phyloP scores from a whole-genome alignment of 208 protist genomes.

The Trypanosoma boissoni region DNA sequence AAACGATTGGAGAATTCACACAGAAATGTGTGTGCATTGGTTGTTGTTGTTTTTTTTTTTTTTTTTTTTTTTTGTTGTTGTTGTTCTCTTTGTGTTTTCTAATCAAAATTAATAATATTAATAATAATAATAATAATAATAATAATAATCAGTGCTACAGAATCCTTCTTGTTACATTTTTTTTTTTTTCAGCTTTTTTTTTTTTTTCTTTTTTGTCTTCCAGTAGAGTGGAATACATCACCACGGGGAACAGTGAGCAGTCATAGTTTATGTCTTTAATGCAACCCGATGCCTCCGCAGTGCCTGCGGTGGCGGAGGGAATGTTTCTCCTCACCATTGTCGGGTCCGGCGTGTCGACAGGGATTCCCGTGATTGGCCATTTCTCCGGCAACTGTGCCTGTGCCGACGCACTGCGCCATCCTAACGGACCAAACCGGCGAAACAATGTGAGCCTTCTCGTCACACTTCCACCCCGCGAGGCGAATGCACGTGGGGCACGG shows the following conservation, averaged over 20 bases:
- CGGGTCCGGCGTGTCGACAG: slow-evolving; percentile 80
- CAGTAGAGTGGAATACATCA: background rate
- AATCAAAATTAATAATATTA: too few relatives aligned
- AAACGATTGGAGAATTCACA: too few relatives aligned
- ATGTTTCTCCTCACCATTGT: slow-evolving; percentile 63
- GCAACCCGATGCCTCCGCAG: too few relatives aligned
- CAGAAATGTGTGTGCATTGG: background rate
- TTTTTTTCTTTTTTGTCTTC: slow-evolving; percentile 6
- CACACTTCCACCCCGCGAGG: slow-evolving; percentile 31
- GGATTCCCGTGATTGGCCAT: slow-evolving; percentile 84
- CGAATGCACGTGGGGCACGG: slow-evolving; percentile 36
- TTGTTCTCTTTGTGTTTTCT: background rate
- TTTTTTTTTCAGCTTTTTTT: slow-evolving; percentile 8
- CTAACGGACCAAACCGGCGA: slow-evolving; percentile 61
- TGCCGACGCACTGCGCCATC: slow-evolving; percentile 54
- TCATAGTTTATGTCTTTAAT: too few relatives aligned
- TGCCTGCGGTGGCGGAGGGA: too few relatives aligned
- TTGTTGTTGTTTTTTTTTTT: slow-evolving; percentile 16
- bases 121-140: too few relatives aligned
- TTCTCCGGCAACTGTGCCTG: slow-evolving; percentile 66
- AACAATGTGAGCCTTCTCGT: slow-evolving; percentile 84
- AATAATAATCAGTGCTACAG: slow-evolving; percentile 5
- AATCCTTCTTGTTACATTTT: slow-evolving; percentile 17
- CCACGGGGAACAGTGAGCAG: too few relatives aligned
- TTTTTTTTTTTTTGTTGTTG: slow-evolving; percentile 14